These are phyloP conservation scores for Alloteropsis angusta DNA, from an alignment of 202 grass and related monocot genomes.

Conservation along the genomic window DNA sequence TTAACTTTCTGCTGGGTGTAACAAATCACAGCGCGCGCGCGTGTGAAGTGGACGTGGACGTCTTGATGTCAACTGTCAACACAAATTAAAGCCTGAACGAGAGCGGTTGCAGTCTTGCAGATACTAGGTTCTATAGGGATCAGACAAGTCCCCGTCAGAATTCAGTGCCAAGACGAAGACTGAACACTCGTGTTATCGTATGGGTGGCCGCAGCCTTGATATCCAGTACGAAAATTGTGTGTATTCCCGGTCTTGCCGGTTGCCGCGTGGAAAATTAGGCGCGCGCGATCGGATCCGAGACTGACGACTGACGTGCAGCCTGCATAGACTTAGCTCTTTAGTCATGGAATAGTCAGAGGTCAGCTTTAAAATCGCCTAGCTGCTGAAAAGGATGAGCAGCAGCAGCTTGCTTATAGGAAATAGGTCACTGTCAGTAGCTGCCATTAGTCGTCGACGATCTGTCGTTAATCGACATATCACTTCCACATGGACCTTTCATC, in stretches of 20 bases:
- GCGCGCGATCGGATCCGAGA: neutral
- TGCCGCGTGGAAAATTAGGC: slow-evolving; percentile 10
- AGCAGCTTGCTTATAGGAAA: no score
- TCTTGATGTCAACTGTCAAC: neutral
- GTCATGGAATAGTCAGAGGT: neutral
- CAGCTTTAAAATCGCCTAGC: neutral
- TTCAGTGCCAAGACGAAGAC: neutral
- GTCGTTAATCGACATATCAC: neutral
- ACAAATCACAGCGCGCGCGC: neutral
- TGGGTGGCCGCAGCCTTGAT: neutral
- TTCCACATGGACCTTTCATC: neutral
- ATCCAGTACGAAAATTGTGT: neutral
- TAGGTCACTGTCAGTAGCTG: neutral
- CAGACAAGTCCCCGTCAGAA: neutral
- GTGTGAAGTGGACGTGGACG: neutral
- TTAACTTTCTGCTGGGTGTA: neutral
- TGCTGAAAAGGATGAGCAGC: neutral
- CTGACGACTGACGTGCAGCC: neutral
- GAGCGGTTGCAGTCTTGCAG: neutral
- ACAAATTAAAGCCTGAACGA: neutral
- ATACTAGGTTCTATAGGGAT: no score
- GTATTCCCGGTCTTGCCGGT: neutral
- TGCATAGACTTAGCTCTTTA: neutral
- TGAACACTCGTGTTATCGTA: neutral
- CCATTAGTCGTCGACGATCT: neutral